These are phyloP conservation scores for Erigeron canadensis DNA, from an alignment of 129 eudicot genomes.

Conservation along the genomic window DNA sequence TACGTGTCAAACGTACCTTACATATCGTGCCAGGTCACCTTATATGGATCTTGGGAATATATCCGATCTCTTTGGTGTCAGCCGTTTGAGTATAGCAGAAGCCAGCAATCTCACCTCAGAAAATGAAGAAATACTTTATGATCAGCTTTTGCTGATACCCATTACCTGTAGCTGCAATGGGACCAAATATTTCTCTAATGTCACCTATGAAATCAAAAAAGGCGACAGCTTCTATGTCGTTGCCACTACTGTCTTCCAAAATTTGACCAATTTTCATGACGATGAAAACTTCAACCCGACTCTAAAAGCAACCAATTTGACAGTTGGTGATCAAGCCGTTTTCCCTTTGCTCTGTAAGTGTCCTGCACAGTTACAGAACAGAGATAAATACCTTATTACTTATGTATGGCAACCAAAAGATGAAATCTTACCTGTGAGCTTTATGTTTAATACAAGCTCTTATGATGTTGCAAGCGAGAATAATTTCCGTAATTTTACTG, in stretches of 20 bases:
- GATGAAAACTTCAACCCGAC: slow-evolving; percentile 66
- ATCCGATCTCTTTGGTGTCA: slow-evolving; percentile 63
- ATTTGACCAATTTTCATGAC: slow-evolving; percentile 47
- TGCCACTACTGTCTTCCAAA: slow-evolving; percentile 53
- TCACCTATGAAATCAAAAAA: slow-evolving; percentile 48
- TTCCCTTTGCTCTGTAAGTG: slow-evolving; percentile 82
- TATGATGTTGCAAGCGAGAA: slow-evolving; percentile 43
- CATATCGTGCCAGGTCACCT: slow-evolving; percentile 54
- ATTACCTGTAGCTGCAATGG: slow-evolving; percentile 56
- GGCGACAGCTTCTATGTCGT: slow-evolving; percentile 68
- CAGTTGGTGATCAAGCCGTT: slow-evolving; percentile 50
- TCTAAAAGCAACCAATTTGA: slow-evolving; percentile 49
- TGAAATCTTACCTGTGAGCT: slow-evolving; percentile 44
- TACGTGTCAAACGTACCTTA: slow-evolving; percentile 60
- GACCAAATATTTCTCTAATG: slow-evolving; percentile 46
- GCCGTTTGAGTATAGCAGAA: slow-evolving; percentile 47
- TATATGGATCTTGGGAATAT: slow-evolving; percentile 50
- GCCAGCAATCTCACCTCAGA: slow-evolving; percentile 56
- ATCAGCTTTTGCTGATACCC: slow-evolving; percentile 68
- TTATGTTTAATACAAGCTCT: slow-evolving; percentile 49
- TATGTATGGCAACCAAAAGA: slow-evolving; percentile 85
- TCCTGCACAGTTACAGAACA: slow-evolving; percentile 37
- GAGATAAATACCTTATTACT: slow-evolving; percentile 48
- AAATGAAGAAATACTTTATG: slow-evolving; percentile 38
- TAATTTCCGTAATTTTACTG: slow-evolving; percentile 54